Evolutionary conservation across 2,329 filamentous ascomycete genomes (phyloP), one percentile per base, ranked within the genome.

Genomic region (Nothophaeocryptopus gaeumannii): DNA sequence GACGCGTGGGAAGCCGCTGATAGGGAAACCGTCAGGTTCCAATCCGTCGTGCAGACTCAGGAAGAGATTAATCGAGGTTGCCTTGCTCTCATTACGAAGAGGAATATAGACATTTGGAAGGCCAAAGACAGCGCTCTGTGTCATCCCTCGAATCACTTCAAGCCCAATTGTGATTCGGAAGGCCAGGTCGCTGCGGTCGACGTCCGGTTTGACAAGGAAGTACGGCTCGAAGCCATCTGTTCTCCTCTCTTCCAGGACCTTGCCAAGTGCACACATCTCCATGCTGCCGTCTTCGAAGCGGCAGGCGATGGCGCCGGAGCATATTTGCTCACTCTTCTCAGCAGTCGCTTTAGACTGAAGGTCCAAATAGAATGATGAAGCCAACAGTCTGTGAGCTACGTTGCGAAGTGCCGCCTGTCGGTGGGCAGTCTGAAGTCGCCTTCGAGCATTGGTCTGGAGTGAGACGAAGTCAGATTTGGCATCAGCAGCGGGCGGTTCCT

Each of bases 341-440:
- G 54, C 59, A 8, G 60, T 65, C 9, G 59, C 58, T 42, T 66
- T 67, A 1, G 62, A 58, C 26, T 65, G 61, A 31, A 68, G 49
- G 26, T 70, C 65, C 20, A 70, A 65, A 50, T 70, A 71, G 58
- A 71, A 71, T 1, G 60, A 69, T 2, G 67, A 70, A 10, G 69
- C 66, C 1, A 71, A 59, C 5, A 71, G 59, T 39, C 64, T 54
- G 50, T 67, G 63, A 8, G 67, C 66, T 2, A 70, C 61, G 29
- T 64, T 63, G 3, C 56, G 58, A 16, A 68, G 54, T 26, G 64
- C 63, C 11, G 56, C 52, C n/a, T 65, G 50, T 35, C 63, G 54
- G 40, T 65, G 58, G 2, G 63, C 58, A 5, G 56, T 60, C 33
- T 61, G 53, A 20, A 70, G 45, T 16, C 61, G 46, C 37, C 62